A percentile compares a stretch with the other conserved stretches of the same genome.
These are phyloP conservation scores for Claviceps pazoutovae DNA, from an alignment of 2,329 filamentous ascomycete genomes.

Conservation along the genomic window DNA sequence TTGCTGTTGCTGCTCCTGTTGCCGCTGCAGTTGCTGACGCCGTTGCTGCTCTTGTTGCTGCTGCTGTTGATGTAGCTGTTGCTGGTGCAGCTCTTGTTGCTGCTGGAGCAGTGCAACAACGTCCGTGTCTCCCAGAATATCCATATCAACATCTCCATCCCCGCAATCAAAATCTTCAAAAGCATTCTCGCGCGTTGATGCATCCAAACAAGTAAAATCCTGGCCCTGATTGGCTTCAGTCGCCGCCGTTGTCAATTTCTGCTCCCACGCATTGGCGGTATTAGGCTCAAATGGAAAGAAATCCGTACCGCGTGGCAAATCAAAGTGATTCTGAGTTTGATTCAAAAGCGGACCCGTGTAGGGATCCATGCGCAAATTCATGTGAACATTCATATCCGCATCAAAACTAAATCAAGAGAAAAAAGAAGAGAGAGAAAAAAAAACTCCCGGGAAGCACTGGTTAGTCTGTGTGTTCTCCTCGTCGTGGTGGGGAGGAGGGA, in stretches of 20 bases:
- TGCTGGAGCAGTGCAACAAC: not conserved
- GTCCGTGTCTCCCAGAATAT: not conserved
- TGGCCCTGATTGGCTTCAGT: not conserved
- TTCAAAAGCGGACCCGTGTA: too few relatives aligned
- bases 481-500: constrained; percentile 3
- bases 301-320: not conserved
- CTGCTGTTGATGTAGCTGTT: too few relatives aligned
- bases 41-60: too few relatives aligned
- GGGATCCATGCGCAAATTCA: too few relatives aligned
- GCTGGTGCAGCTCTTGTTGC: not conserved
- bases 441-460: not conserved
- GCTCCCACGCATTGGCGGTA: not conserved
- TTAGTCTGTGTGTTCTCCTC: constrained; percentile 3
- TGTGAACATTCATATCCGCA: not conserved
- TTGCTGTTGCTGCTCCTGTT: too few relatives aligned
- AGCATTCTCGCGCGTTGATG: not conserved
- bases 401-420: not conserved
- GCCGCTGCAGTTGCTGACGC: too few relatives aligned
- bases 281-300: not conserved
- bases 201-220: not conserved
- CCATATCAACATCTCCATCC: not conserved
- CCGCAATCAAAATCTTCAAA: not conserved
- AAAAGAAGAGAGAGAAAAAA: not conserved
- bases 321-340: not conserved
- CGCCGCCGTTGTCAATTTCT: not conserved